Base-by-base conservation (phyloP, 2,329 filamentous ascomycete species). In the Hymenoscyphus infarciens region DNA sequence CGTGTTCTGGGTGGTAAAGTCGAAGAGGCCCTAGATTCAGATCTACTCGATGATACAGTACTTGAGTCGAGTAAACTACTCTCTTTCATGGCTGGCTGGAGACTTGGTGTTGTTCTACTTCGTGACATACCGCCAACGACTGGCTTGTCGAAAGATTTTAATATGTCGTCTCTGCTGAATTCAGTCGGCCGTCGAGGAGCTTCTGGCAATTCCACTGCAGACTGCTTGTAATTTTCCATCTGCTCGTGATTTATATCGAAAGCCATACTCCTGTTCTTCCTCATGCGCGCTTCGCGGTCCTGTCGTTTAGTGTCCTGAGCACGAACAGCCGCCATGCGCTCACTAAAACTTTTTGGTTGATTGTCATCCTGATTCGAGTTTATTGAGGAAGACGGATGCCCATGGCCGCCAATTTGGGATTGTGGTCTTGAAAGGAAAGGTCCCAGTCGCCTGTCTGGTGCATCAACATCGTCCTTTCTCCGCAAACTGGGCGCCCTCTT, bases 301-400 rank as follows among this genome's bases (percentile, higher is more conserved):
- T 78, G 75, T 31, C 80, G 80, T 15, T 75, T 77, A 1, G 73
- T 74, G 63, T 88, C 86, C 52, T 87, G 80, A 1, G 74, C 77
- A 66, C 86, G 85, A 42, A 87, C 88, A 57, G 90, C 86, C 1
- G 90, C 88, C 64, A 99, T 84, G 56, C 93, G 83, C 75, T 98
- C 92, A 72, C 90, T 97, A 76, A 98, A 99, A 61, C 86, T 68
- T 63, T 69, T 69, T 82, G 69, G 72, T 69, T 86, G 87, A 68
- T 75, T 63, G 19, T 69, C 68, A 55, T 64, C 65, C 33, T 70
- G 67, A 42, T 66, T 65, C 22, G 69, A 64, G 22, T 59, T 58
- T 8, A 61, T 59, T 15, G 60, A 57, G 38, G 60, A 65, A 56
- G 61, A 57, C 25, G 58, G 35, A 31, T 67, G 66, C 59, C 57